These are phyloP conservation scores for Blechomonas ayalai DNA, from an alignment of 208 protist genomes.

Conservation along the genomic window DNA sequence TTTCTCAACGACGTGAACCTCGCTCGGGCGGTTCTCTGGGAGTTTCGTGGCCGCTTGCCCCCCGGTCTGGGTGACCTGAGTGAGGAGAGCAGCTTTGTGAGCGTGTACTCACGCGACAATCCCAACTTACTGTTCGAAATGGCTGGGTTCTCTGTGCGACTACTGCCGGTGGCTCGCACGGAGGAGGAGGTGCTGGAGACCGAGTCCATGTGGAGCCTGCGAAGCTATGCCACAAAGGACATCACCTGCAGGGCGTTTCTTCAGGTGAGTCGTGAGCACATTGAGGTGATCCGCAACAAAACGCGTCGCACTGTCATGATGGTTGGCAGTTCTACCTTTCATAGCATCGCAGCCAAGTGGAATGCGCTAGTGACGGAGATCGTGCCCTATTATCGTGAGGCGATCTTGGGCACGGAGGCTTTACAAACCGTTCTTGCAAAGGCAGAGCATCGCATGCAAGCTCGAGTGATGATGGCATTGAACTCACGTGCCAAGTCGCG, in stretches of 20 bases:
- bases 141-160: constrained; percentile 98
- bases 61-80: constrained; percentile 95
- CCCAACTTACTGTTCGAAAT: constrained; percentile 99
- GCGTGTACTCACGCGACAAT: constrained; percentile 99
- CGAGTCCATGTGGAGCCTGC: constrained; percentile 99
- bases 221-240: constrained; percentile 98
- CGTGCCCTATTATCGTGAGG: constrained; percentile 99
- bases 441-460: constrained; percentile 99
- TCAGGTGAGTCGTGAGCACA: constrained; percentile 93
- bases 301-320: constrained; percentile 99
- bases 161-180: constrained; percentile 89
- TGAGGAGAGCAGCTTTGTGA: constrained; percentile 98
- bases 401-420: constrained; percentile 95
- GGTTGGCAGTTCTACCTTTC: constrained; percentile 99
- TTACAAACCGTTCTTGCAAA: constrained; percentile 99
- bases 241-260: constrained; percentile 99
- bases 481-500: constrained; percentile 99
- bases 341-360: constrained; percentile 99
- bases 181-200: constrained; percentile 87
- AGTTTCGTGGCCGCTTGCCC: constrained; percentile 98
- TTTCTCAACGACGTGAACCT: constrained; percentile 99
- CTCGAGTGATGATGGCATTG: constrained; percentile 99
- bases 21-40: constrained; percentile 99
- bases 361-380: constrained; percentile 99
- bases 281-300: constrained; percentile 98